A percentile compares a stretch with the other conserved stretches of the same genome.
These are phyloP conservation scores for Henckelia pumila DNA, from an alignment of 257 asterid species.

Conservation along the genomic window DNA sequence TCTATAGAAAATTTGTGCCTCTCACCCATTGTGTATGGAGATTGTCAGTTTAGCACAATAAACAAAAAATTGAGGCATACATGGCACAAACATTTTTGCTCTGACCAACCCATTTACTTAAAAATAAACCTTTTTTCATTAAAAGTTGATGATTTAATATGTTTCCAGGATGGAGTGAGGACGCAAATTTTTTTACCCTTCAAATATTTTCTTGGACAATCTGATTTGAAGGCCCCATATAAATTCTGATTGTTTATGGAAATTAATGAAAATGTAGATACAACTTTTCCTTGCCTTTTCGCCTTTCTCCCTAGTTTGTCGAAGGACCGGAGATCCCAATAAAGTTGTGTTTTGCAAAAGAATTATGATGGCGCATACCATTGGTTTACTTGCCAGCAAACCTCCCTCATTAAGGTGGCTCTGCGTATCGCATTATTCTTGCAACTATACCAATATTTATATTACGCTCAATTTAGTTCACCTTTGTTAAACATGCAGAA, in stretches of 20 bases:
- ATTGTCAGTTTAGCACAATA: background rate
- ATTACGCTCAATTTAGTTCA: constrained; percentile 28
- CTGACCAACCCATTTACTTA: background rate
- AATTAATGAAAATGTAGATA: constrained; percentile 5
- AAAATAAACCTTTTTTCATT: background rate
- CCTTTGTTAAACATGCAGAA: constrained; percentile 55
- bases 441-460: constrained; percentile 8
- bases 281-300: constrained; percentile 15
- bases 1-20: background rate
- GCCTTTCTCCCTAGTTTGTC: constrained; percentile 51
- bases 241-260: constrained; percentile 19
- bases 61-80: background rate
- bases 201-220: constrained; percentile 15
- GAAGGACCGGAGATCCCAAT: constrained; percentile 87
- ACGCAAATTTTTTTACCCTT: constrained; percentile 1
- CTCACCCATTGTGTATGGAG: background rate
- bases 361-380: constrained; percentile 91
- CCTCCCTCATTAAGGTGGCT: constrained; percentile 97
- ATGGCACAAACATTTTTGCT: background rate
- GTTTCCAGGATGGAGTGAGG: constrained; percentile 4
- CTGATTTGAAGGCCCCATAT: background rate
- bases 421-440: constrained; percentile 14
- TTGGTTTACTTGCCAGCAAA: constrained; percentile 94
- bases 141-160: background rate
- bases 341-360: constrained; percentile 96